Evolutionary conservation across 371 early-diverging fungal species (phyloP).

Genomic region (Basidiobolus heterosporus): DNA sequence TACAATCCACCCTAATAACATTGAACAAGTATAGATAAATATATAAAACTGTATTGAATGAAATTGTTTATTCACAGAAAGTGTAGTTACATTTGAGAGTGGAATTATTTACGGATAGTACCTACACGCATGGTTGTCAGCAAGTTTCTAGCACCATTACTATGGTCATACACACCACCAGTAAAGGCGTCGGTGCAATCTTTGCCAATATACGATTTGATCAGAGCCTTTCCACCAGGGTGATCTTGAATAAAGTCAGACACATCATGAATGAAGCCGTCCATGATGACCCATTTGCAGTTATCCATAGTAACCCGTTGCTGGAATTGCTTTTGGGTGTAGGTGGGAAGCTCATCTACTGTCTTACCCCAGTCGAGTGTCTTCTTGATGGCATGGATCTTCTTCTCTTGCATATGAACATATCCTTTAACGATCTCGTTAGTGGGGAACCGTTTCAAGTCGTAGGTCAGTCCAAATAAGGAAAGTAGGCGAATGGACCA

Average conservation of each 20-base stretch:
- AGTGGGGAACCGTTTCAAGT: constrained; percentile 73
- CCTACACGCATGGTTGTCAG: constrained; percentile 52
- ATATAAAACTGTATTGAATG: no score
- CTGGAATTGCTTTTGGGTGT: constrained; percentile 61
- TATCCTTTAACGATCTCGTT: constrained; percentile 81
- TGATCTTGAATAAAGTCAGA: constrained; percentile 73
- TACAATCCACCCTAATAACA: no score
- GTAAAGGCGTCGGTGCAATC: constrained; percentile 76
- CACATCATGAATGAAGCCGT: constrained; percentile 80
- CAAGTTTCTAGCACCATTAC: constrained; percentile 67
- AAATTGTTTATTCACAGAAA: no score
- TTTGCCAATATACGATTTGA: constrained; percentile 58
- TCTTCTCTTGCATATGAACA: constrained; percentile 68
- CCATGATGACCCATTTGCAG: constrained; percentile 70
- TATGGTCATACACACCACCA: constrained; percentile 75
- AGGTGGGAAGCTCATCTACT: constrained; percentile 49
- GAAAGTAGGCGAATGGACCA: constrained; percentile 64
- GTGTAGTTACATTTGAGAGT: no score
- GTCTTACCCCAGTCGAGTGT: constrained; percentile 59
- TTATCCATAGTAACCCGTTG: constrained; percentile 5
- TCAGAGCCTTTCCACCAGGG: constrained; percentile 72
- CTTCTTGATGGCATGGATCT: constrained; percentile 35
- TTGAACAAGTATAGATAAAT: no score
- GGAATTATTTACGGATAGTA: constrained; percentile 1
- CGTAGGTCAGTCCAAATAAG: constrained; percentile 61